Conservation (phyloP, 2,329 filamentous ascomycete species). For the Diaporthe australafricana region DNA sequence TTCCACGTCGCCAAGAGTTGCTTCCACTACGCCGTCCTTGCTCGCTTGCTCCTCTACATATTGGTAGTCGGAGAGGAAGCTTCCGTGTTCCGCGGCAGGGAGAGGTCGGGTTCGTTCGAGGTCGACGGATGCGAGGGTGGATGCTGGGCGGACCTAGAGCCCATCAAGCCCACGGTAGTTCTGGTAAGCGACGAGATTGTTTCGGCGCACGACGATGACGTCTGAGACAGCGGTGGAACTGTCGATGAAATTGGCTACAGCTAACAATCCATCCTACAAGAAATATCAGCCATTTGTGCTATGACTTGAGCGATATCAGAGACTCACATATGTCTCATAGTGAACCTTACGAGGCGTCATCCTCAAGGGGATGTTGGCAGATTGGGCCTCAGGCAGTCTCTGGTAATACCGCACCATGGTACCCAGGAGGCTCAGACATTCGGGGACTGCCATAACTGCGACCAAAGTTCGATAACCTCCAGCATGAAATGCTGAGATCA, state of each 20-base stretch:
- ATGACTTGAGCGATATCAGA: too few relatives aligned
- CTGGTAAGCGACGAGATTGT: conserved; percentile 49
- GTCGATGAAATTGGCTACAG: conserved; percentile 53
- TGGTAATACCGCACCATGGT: conserved; percentile 54
- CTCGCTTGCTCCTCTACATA: conserved; percentile 22
- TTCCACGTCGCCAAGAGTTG: conserved; percentile 2
- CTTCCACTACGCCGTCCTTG: not conserved
- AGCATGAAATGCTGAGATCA: conserved; percentile 49
- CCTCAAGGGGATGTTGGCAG: conserved; percentile 50
- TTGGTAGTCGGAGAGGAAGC: conserved; percentile 17
- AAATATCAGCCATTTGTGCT: not conserved
- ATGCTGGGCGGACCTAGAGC: conserved; percentile 19
- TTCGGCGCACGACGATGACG: conserved; percentile 54
- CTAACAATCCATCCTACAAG: conserved; percentile 46
- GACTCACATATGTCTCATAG: conserved; percentile 53
- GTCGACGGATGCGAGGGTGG: conserved; percentile 34
- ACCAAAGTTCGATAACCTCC: conserved; percentile 53
- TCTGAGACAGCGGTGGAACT: conserved; percentile 45
- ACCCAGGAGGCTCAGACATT: conserved; percentile 54
- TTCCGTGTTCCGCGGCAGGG: conserved; percentile 32
- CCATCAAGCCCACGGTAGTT: conserved; percentile 18
- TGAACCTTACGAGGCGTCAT: conserved; percentile 58
- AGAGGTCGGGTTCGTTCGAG: conserved; percentile 37
- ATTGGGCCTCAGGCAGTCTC: conserved; percentile 49
- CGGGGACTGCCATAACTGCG: conserved; percentile 56